phyloP scores from a whole-genome alignment of 108 stramenopile species.

The Pseudonitzschia pungens region DNA sequence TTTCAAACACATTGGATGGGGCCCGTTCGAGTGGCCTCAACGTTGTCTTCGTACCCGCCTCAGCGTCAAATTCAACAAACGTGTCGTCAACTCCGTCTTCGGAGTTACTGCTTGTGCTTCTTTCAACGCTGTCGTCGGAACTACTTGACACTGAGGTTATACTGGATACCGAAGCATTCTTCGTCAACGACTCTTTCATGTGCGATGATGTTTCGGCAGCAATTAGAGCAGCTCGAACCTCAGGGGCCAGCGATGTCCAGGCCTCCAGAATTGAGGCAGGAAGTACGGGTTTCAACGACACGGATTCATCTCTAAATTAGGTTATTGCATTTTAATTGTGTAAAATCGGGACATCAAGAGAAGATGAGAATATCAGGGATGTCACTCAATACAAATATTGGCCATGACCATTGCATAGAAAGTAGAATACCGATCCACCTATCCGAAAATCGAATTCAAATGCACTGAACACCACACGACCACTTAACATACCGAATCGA shows the following conservation, averaged over 20 bases:
- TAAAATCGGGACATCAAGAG: neutral
- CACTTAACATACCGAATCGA: constrained; percentile 47
- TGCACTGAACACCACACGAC: neutral
- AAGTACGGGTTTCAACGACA: constrained; percentile 33
- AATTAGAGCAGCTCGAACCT: constrained; percentile 66
- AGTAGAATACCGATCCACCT: neutral
- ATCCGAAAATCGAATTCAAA: neutral
- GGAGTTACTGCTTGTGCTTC: constrained; percentile 24
- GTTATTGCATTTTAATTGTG: neutral
- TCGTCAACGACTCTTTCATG: constrained; percentile 17
- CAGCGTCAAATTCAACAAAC: constrained; percentile 57
- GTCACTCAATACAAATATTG: too few species aligned
- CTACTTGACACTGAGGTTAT: constrained; percentile 40
- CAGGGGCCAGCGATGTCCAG: constrained; percentile 67
- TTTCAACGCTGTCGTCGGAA: constrained; percentile 28
- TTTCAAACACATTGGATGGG: constrained; percentile 79
- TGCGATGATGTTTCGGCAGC: constrained; percentile 49
- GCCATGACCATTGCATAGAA: too few species aligned
- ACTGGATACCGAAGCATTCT: constrained; percentile 42
- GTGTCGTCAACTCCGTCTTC: constrained; percentile 20
- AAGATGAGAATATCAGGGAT: neutral
- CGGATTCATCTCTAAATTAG: constrained; percentile 43
- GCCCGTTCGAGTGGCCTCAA: constrained; percentile 81
- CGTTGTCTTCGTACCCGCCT: constrained; percentile 60
- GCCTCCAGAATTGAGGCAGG: constrained; percentile 67